These are phyloP conservation scores for Amoebophrya sp. DNA, from an alignment of 169 alveolate genomes.

Conservation along the genomic window DNA sequence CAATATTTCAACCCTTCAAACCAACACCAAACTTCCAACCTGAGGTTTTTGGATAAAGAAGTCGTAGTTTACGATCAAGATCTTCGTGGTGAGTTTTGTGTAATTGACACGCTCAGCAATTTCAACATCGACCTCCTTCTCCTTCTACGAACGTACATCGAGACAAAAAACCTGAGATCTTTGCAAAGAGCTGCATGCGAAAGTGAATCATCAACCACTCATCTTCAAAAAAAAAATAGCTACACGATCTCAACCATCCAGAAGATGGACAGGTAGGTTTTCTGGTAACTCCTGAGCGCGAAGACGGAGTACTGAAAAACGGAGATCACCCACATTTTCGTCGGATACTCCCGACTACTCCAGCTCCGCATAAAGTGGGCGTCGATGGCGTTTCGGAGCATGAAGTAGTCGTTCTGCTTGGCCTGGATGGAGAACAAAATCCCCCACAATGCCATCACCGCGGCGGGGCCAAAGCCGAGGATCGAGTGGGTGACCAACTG, in stretches of 20 bases:
- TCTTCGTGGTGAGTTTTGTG: too few relatives aligned
- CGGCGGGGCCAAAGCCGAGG: neutral
- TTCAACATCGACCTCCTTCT: too few relatives aligned
- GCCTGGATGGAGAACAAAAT: neutral
- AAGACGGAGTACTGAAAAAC: neutral
- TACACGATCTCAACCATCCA: neutral
- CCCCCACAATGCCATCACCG: neutral
- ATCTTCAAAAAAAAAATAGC: too few relatives aligned
- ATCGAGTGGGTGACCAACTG: neutral
- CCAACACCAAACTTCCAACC: neutral
- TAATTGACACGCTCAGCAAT: too few relatives aligned
- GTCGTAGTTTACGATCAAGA: too few relatives aligned
- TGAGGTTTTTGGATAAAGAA: too few relatives aligned
- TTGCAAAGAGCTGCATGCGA: too few relatives aligned
- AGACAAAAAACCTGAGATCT: too few relatives aligned
- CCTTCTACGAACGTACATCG: too few relatives aligned
- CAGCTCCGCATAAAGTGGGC: constrained; percentile 4
- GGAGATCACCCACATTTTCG: neutral
- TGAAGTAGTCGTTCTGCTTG: constrained; percentile 3
- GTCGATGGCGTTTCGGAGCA: constrained; percentile 4
- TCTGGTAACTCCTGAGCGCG: neutral
- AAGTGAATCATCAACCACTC: too few relatives aligned
- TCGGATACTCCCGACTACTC: neutral
- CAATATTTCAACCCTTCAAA: neutral
- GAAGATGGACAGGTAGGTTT: neutral